Evolutionary conservation across 108 stramenopile species (phyloP), one percentile per base, ranked within the genome.

Genomic region (Parmales sp.): DNA sequence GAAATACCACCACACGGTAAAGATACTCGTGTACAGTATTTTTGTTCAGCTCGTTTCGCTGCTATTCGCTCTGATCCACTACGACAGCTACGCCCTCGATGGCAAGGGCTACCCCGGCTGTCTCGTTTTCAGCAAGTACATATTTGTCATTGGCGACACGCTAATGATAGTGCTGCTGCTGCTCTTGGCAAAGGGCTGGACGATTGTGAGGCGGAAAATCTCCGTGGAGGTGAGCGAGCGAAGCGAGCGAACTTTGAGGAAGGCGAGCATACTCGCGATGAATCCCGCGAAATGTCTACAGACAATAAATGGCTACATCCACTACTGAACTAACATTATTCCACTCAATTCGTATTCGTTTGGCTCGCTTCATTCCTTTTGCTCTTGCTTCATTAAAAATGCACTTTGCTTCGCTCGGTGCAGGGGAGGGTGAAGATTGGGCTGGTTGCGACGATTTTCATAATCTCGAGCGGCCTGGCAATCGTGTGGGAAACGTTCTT

Each of bases 161-260:
- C 68, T 74, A 20, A 37, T 74, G 4, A 29, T 69, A 34, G 0
- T 51, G 3, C 19, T 69, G 43, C 22, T 74, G 41, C 29, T 74
- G 13, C 49, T 74, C 1, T 38, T 74, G 6, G 51, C 67, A 49
- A 74, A 74, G 63, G 73, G 73, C 1, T 74, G 73, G 73, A 74
- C 73, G 16, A 63, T 74, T 36, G 73, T 74, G 1, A 68, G 73
- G 60, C 73, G 73, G 16, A 74, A 74, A 68, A 39, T 74, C 1
- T 38, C 31, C 16, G 48, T 37, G 41, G 54, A 51, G 22, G 36
- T 18, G 3, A 31, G 68, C 9, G 38, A n/a, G n/a, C n/a, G n/a
- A n/a, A n/a, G n/a, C n/a, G n/a, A n/a, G n/a, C n/a, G n/a, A n/a
- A n/a, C n/a, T n/a, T n/a, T n/a, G n/a, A n/a, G n/a, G n/a, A n/a